Conservation (phyloP, 2,329 filamentous ascomycete genomes). For the Parafenestella ontariensis region DNA sequence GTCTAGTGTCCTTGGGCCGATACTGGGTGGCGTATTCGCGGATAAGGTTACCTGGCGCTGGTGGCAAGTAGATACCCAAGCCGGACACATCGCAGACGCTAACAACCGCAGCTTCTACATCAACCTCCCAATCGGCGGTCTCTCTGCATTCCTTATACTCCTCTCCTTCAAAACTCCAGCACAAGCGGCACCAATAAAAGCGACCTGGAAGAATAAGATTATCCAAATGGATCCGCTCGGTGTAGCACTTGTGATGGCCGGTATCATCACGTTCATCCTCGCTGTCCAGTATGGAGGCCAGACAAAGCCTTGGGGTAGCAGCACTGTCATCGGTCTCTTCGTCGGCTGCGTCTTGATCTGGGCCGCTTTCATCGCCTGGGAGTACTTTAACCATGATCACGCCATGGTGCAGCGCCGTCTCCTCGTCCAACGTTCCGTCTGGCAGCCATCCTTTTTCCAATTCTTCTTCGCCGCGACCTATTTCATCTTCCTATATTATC, state of each 20-base stretch:
- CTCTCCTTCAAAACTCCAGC: conserved; percentile 49
- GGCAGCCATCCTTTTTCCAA: conserved; percentile 41
- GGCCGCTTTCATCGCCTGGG: conserved; percentile 44
- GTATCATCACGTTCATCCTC: conserved; percentile 51
- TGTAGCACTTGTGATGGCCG: conserved; percentile 48
- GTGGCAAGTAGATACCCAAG: conserved; percentile 29
- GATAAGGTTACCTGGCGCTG: conserved; percentile 50
- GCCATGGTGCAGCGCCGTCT: conserved; percentile 52
- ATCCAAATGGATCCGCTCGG: conserved; percentile 56
- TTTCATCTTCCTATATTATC: conserved; percentile 53
- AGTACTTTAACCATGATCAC: conserved; percentile 50
- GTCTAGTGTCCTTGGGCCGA: conserved; percentile 49
- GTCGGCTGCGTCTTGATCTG: conserved; percentile 51
- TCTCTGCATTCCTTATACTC: conserved; percentile 48
- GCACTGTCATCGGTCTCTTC: conserved; percentile 54
- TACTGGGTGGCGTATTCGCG: conserved; percentile 52
- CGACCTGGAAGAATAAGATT: conserved; percentile 46
- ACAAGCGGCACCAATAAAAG: conserved; percentile 27
- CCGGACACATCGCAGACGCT: not conserved
- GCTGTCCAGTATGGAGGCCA: conserved; percentile 55
- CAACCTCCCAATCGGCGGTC: conserved; percentile 56
- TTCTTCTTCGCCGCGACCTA: conserved; percentile 48
- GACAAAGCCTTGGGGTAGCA: conserved; percentile 30
- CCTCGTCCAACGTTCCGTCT: conserved; percentile 48
- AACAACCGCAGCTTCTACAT: conserved; percentile 47